These are phyloP conservation scores for Aegle marmelos DNA, from an alignment of 345 rosid species.

Conservation along the genomic window DNA sequence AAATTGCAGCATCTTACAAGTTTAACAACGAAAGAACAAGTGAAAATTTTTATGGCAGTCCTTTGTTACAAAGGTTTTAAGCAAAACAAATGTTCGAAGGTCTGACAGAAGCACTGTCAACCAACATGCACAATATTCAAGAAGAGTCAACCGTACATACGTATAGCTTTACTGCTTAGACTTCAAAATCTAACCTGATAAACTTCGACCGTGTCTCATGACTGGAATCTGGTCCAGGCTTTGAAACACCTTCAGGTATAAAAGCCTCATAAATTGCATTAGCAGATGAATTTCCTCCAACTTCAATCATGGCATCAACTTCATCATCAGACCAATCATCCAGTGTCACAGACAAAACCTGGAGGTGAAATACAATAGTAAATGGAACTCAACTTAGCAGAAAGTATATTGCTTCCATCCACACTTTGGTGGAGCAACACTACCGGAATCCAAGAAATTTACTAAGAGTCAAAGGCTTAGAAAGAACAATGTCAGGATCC, in stretches of 20 bases:
- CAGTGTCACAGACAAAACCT: slow-evolving; percentile 93
- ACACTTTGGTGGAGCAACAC: not conserved
- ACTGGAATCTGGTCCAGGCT: slow-evolving; percentile 80
- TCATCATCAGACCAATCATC: slow-evolving; percentile 98
- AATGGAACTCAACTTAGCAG: not conserved
- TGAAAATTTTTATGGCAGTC: not conserved
- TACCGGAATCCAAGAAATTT: not conserved
- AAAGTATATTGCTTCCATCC: not conserved
- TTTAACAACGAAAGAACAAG: not conserved
- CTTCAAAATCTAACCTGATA: slow-evolving; percentile 54
- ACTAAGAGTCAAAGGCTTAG: not conserved
- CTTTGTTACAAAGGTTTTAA: not conserved
- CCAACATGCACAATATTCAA: not conserved
- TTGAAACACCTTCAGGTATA: slow-evolving; percentile 73
- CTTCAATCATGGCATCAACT: slow-evolving; percentile 86
- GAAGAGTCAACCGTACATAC: not conserved
- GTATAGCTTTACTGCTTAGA: not conserved
- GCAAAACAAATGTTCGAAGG: not conserved
- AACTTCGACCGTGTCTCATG: slow-evolving; percentile 72
- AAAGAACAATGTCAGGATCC: not conserved
- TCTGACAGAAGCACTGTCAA: not conserved
- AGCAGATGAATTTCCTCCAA: slow-evolving; percentile 89
- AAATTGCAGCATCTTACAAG: not conserved
- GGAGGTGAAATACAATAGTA: slow-evolving; percentile 2
- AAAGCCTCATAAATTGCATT: slow-evolving; percentile 88